These are phyloP conservation scores for Colletotrichum camelliae DNA, from an alignment of 2,329 filamentous ascomycete species.

Conservation along the genomic window DNA sequence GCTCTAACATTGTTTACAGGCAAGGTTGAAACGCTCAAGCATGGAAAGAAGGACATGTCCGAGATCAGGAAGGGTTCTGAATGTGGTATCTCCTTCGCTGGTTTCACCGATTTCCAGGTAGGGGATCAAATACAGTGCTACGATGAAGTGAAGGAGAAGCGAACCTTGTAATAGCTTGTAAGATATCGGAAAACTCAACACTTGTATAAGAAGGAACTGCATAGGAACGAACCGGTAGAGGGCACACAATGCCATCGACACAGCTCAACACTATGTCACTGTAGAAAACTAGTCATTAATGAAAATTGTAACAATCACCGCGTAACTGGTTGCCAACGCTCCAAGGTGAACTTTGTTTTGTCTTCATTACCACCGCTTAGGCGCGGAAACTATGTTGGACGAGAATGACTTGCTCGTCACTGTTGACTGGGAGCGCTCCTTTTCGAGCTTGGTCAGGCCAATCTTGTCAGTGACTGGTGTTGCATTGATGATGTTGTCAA, in stretches of 20 bases:
- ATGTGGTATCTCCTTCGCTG: slow-evolving; percentile 86
- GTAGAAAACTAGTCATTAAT: slow-evolving; percentile 1
- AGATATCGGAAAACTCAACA: slow-evolving; percentile 15
- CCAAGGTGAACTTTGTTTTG: not conserved
- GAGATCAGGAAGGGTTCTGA: slow-evolving; percentile 94
- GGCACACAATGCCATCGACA: not conserved
- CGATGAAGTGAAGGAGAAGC: slow-evolving; percentile 78
- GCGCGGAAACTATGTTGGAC: slow-evolving; percentile 53
- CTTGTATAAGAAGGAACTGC: not conserved
- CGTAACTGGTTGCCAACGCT: not conserved
- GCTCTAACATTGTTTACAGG: slow-evolving; percentile 55
- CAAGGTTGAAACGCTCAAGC: slow-evolving; percentile 80
- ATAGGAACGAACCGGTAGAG: not conserved
- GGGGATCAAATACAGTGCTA: slow-evolving; percentile 91
- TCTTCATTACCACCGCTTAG: slow-evolving; percentile 46
- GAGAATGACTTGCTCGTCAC: slow-evolving; percentile 58
- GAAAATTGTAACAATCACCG: not conserved
- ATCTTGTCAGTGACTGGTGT: slow-evolving; percentile 87
- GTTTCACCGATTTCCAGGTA: slow-evolving; percentile 77
- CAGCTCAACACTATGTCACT: not conserved
- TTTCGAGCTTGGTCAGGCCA: slow-evolving; percentile 65
- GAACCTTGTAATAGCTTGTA: slow-evolving; percentile 48
- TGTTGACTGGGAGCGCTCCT: slow-evolving; percentile 54
- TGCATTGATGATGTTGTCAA: slow-evolving; percentile 92
- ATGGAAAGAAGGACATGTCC: slow-evolving; percentile 87